phyloP scores from a whole-genome alignment of 495 filamentous ascomycete species.

The Hypomontagnella monticulosa region DNA sequence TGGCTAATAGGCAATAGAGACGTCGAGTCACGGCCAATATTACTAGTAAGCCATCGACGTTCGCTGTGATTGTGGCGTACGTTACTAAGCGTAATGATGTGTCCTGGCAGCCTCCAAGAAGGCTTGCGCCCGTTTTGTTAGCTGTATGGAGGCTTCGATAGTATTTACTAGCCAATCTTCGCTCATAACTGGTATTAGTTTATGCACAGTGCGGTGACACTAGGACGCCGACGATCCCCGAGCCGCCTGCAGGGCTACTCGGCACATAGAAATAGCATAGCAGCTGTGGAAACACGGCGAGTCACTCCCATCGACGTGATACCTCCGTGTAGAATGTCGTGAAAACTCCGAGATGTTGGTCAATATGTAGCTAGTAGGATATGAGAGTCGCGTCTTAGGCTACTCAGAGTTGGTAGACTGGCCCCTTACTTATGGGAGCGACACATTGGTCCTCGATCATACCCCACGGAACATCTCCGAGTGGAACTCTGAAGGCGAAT shows the following conservation, averaged over 20 bases:
- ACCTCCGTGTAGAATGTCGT: not conserved
- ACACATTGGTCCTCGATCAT: slow-evolving; percentile 28
- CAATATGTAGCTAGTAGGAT: too few relatives aligned
- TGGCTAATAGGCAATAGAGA: not conserved
- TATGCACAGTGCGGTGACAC: slow-evolving; percentile 11
- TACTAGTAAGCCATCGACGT: slow-evolving; percentile 35
- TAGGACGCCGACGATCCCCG: not conserved
- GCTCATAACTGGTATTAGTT: not conserved
- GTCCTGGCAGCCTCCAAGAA: not conserved
- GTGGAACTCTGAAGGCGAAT: slow-evolving; percentile 1
- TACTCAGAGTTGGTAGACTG: slow-evolving; percentile 1
- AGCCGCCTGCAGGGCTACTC: not conserved
- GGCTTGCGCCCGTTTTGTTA: not conserved
- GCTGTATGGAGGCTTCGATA: too few relatives aligned
- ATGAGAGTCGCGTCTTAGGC: slow-evolving; percentile 1
- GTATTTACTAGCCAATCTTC: too few relatives aligned
- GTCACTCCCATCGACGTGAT: not conserved
- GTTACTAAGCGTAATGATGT: slow-evolving; percentile 9
- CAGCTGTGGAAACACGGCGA: not conserved
- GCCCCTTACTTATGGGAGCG: slow-evolving; percentile 26
- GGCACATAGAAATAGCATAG: not conserved
- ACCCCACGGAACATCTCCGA: slow-evolving; percentile 21
- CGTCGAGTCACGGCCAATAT: slow-evolving; percentile 17
- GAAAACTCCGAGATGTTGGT: slow-evolving; percentile 20
- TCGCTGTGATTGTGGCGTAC: not conserved